These are phyloP conservation scores for Exophiala mesophila DNA, from an alignment of 2,329 filamentous ascomycete species.

Conservation along the genomic window DNA sequence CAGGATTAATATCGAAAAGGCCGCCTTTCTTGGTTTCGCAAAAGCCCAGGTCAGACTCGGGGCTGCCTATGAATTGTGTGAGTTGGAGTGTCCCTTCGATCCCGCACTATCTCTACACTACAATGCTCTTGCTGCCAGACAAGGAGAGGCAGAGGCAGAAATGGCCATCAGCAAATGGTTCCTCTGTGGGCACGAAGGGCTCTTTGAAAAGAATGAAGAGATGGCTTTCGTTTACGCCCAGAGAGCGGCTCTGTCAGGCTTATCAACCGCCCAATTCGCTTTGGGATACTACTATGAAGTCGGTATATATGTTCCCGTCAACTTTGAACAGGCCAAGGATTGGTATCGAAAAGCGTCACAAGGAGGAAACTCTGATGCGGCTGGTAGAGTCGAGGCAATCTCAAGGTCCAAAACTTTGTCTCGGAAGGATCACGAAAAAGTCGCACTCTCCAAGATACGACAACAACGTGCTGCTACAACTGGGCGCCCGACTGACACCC, in stretches of 20 bases:
- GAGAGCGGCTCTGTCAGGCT: conserved; percentile 72
- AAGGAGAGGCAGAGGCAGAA: conserved; percentile 89
- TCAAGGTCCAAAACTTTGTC: conserved; percentile 77
- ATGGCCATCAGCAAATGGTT: conserved; percentile 99
- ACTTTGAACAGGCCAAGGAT: conserved; percentile 71
- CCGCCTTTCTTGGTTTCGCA: conserved; percentile 89
- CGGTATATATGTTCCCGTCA: conserved; percentile 82
- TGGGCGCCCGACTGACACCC: conserved; percentile 28
- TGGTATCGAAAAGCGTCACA: conserved; percentile 91
- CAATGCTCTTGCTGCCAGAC: conserved; percentile 84
- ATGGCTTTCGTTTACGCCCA: conserved; percentile 87
- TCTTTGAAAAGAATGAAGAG: conserved; percentile 94
- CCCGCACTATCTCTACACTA: conserved; percentile 91
- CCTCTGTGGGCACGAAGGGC: conserved; percentile 84
- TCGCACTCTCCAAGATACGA: conserved; percentile 83
- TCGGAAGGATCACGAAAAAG: conserved; percentile 86
- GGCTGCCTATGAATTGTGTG: conserved; percentile 88
- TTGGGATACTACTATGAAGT: conserved; percentile 98
- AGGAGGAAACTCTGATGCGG: conserved; percentile 87
- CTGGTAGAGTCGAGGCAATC: conserved; percentile 75
- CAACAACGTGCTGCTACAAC: conserved; percentile 64
- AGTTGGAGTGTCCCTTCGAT: conserved; percentile 90
- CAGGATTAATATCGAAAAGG: conserved; percentile 88
- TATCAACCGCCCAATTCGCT: conserved; percentile 90
- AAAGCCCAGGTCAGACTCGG: conserved; percentile 98